Evolutionary conservation across 768 basidiomycete genomes (phyloP), one percentile per base, ranked within the genome.

Genomic region (Tephrocybe sp.): DNA sequence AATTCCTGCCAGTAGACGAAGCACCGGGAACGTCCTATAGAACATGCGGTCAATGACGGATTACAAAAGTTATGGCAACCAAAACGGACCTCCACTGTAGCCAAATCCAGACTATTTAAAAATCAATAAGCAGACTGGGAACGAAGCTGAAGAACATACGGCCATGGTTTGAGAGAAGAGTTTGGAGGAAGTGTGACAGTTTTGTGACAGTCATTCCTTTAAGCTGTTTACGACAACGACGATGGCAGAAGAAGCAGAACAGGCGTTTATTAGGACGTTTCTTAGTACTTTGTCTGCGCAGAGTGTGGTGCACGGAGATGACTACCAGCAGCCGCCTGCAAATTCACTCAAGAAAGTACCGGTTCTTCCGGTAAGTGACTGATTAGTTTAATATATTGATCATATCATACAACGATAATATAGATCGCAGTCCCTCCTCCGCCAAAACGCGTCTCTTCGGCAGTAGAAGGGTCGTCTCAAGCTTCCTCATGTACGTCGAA

Each of bases 1-100:
- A 91, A 88, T 67, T 94, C 90, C 62, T 94, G 92, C 92, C 93
- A 95, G 71, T 86, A 91, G 11, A 82, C 75, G 67, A 94, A 94
- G 69, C 94, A 97, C 61, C 90, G 79, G 53, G 89, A 82, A 56
- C 82, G 83, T 58, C 91, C 91, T 93, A 46, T 50, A 30, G 46
- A 25, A 31, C 11, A 40, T 8, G 12, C 12, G 37, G 37, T 38
- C 37, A 38, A 34, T 10, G 8, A 7, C 33, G 33, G 33, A 21
- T 34, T 27, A 29, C 27, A 29, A 29, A 11, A 44, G 22, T 40
- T 38, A 39, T 19, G 21, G 27, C 29, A 30, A 24, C 22, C 23
- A 27, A 47, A 15, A 15, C 65, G 27, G 49, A 75, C 76, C 74
- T 67, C 75, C 75, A 39, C 57, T 64, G 63, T 68, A 77, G 47